Evolutionary conservation across 1,139 yeast species (phyloP).

Genomic region (Diutina sp.): DNA sequence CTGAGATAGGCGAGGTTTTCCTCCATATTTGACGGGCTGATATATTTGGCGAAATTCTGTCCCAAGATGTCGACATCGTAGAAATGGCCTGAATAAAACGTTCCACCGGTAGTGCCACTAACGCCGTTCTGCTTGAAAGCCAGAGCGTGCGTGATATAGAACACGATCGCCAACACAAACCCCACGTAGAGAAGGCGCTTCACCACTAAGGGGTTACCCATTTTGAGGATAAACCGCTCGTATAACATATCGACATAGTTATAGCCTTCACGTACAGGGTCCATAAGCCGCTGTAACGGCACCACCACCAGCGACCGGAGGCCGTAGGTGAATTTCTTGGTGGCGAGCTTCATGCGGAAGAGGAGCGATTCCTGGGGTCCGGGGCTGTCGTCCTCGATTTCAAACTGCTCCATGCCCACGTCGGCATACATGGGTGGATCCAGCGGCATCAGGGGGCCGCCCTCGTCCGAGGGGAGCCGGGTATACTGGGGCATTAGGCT

Average conservation of each 20-base stretch:
- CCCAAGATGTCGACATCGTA: slow-evolving; percentile 43
- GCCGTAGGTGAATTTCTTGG: slow-evolving; percentile 21
- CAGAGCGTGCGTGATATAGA: slow-evolving; percentile 44
- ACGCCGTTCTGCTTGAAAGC: slow-evolving; percentile 29
- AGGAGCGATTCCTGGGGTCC: slow-evolving; percentile 13
- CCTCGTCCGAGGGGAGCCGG: background rate
- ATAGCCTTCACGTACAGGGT: slow-evolving; percentile 57
- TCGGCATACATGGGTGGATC: background rate
- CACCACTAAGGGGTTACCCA: slow-evolving; percentile 81
- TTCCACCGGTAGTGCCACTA: slow-evolving; percentile 26
- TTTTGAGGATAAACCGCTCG: slow-evolving; percentile 44
- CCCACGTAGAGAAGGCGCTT: slow-evolving; percentile 64
- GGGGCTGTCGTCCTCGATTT: slow-evolving; percentile 24
- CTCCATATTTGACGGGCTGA: slow-evolving; percentile 48
- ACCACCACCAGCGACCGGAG: slow-evolving; percentile 32
- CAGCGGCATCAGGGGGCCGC: background rate
- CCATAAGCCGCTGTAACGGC: slow-evolving; percentile 47
- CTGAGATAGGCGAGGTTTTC: slow-evolving; percentile 66
- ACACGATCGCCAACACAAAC: slow-evolving; percentile 44
- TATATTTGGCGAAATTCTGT: slow-evolving; percentile 32
- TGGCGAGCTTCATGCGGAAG: slow-evolving; percentile 16
- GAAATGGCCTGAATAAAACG: slow-evolving; percentile 45
- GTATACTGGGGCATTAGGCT: background rate
- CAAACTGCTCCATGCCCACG: slow-evolving; percentile 24
- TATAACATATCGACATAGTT: slow-evolving; percentile 27